phyloP scores from a whole-genome alignment of 75 land plant genomes.

The Gnetum montanum region DNA sequence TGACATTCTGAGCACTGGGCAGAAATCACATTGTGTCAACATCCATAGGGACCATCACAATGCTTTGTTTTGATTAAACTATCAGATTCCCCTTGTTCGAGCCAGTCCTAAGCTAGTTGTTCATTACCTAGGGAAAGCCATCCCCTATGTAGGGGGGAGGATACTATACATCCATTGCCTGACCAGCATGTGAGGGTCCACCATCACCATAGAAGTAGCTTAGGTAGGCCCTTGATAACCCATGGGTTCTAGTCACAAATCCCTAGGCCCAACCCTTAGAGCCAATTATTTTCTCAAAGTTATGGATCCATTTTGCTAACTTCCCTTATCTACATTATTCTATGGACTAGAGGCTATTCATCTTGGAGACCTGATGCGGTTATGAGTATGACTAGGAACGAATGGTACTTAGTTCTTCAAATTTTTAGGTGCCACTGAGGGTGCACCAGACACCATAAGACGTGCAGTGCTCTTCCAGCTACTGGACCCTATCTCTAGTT shows the following conservation, averaged over 20 bases:
- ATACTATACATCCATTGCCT: not conserved
- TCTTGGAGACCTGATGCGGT: not conserved
- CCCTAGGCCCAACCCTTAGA: not conserved
- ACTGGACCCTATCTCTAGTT: too few species aligned
- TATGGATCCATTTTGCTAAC: not conserved
- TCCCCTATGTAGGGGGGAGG: not conserved
- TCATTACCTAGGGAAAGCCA: not conserved
- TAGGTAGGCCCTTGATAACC: not conserved
- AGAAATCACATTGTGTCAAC: not conserved
- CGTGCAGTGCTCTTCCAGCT: too few species aligned
- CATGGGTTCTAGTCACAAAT: not conserved
- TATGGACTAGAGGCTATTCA: not conserved
- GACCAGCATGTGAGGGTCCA: not conserved
- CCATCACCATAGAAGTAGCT: not conserved
- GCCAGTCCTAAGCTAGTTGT: not conserved
- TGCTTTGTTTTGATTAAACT: not conserved
- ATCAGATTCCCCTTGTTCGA: not conserved
- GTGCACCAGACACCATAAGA: not conserved
- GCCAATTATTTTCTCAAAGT: not conserved
- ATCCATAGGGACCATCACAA: not conserved
- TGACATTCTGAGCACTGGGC: not conserved
- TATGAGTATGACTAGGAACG: not conserved
- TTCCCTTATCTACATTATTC: not conserved
- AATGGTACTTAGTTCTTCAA: not conserved
- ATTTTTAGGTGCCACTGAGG: not conserved